Conservation (phyloP, 2,329 filamentous ascomycete species). For the Pestalotiopsis sp. region DNA sequence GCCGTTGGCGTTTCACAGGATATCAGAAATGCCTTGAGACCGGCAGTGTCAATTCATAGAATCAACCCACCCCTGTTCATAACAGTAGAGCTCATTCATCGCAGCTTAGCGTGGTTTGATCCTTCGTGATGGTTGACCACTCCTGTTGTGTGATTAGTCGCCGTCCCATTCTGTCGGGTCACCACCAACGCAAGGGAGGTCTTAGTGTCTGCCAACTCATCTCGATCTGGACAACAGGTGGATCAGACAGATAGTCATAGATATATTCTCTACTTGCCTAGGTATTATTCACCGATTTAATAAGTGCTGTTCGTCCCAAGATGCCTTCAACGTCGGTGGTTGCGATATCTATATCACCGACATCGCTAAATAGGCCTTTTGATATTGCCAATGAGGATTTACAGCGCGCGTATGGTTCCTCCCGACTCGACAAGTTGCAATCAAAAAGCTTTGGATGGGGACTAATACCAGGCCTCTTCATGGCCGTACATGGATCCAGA, state of each 20-base stretch:
- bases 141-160: conserved; percentile 9
- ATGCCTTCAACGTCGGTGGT: too few species aligned
- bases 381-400: too few species aligned
- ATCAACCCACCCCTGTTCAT: not conserved
- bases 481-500: too few species aligned
- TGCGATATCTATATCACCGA: too few species aligned
- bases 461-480: not conserved
- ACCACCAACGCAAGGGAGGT: not conserved
- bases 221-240: not conserved
- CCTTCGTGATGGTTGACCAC: not conserved
- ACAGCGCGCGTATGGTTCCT: too few species aligned
- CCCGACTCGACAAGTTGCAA: too few species aligned
- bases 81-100: not conserved
- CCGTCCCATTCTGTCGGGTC: conserved; percentile 9
- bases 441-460: too few species aligned
- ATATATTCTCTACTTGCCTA: not conserved
- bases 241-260: not conserved
- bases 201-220: not conserved
- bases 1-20: too few species aligned
- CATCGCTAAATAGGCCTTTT: too few species aligned
- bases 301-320: too few species aligned
- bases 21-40: not conserved
- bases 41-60: not conserved
- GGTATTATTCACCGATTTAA: too few species aligned
- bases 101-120: conserved; percentile 4